phyloP scores from a whole-genome alignment of 345 rosid species.

The Euphorbia lathyris region DNA sequence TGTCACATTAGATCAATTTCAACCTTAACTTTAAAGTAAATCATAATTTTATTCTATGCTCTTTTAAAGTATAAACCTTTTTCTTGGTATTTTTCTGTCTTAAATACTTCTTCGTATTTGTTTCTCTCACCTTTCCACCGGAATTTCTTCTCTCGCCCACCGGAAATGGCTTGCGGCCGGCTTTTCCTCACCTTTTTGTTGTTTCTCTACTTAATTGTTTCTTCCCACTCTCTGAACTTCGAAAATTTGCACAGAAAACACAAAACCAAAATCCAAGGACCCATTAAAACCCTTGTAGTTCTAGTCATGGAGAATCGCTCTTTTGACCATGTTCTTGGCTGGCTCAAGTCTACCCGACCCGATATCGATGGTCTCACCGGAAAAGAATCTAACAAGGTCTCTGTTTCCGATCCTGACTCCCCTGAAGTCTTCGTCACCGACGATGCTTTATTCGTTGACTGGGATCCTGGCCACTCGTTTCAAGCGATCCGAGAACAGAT shows the following conservation, averaged over 20 bases:
- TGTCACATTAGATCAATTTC: not conserved
- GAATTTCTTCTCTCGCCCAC: slow-evolving; percentile 6
- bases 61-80: too few species aligned
- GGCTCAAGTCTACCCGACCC: slow-evolving; percentile 90
- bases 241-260: slow-evolving; percentile 29
- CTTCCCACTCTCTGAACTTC: slow-evolving; percentile 50
- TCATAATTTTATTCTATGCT: not conserved
- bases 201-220: slow-evolving; percentile 48
- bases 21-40: not conserved
- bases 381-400: slow-evolving; percentile 55
- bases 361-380: slow-evolving; percentile 86
- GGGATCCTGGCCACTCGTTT: slow-evolving; percentile 98
- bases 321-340: slow-evolving; percentile 88
- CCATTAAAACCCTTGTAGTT: slow-evolving; percentile 86
- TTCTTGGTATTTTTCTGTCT: not conserved
- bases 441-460: slow-evolving; percentile 79
- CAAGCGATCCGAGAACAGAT: slow-evolving; percentile 97
- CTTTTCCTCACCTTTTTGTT: slow-evolving; percentile 20
- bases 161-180: slow-evolving; percentile 50
- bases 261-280: slow-evolving; percentile 59
- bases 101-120: too few species aligned
- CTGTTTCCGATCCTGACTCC: slow-evolving; percentile 60
- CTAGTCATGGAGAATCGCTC: slow-evolving; percentile 98
- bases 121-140: not conserved
- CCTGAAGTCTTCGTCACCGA: slow-evolving; percentile 52